phyloP scores from a whole-genome alignment of 176 grass and related monocot genomes.

The Carex kokanica region DNA sequence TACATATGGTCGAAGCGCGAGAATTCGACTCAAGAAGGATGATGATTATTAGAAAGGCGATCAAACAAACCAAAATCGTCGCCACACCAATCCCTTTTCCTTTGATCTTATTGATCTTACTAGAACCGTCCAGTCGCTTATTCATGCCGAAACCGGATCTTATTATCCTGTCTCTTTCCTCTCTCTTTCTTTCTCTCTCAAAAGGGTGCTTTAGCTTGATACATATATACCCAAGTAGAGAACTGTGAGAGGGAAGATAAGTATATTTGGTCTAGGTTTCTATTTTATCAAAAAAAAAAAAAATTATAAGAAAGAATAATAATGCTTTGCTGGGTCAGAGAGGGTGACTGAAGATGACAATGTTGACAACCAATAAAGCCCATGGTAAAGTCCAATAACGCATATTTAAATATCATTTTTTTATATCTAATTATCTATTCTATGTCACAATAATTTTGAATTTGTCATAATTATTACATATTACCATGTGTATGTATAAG shows the following conservation, averaged over 20 bases:
- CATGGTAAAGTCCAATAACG: slow-evolving; percentile 13
- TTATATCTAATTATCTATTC: background rate
- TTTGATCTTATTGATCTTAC: slow-evolving; percentile 22
- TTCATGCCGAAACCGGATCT: background rate
- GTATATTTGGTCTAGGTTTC: slow-evolving; percentile 7
- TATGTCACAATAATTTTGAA: background rate
- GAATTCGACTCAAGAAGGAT: slow-evolving; percentile 28
- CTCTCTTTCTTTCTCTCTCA: slow-evolving; percentile 9
- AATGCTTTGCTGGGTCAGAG: slow-evolving; percentile 31
- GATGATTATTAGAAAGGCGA: background rate
- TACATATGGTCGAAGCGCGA: slow-evolving; percentile 21
- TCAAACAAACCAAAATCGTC: background rate
- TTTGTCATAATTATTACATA: background rate
- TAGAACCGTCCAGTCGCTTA: background rate
- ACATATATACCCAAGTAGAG: slow-evolving; percentile 21
- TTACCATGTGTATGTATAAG: slow-evolving; percentile 10
- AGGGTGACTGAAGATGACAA: slow-evolving; percentile 30
- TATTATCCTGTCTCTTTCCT: background rate
- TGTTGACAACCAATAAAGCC: slow-evolving; percentile 27
- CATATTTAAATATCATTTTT: slow-evolving; percentile 14
- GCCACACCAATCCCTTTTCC: slow-evolving; percentile 5
- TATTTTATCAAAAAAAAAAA: background rate
- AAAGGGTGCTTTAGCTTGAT: slow-evolving; percentile 6
- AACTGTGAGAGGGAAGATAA: slow-evolving; percentile 15
- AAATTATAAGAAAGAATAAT: background rate